Evolutionary conservation across 179 eudicot species (phyloP).

Genomic region (Actinidia polygama): DNA sequence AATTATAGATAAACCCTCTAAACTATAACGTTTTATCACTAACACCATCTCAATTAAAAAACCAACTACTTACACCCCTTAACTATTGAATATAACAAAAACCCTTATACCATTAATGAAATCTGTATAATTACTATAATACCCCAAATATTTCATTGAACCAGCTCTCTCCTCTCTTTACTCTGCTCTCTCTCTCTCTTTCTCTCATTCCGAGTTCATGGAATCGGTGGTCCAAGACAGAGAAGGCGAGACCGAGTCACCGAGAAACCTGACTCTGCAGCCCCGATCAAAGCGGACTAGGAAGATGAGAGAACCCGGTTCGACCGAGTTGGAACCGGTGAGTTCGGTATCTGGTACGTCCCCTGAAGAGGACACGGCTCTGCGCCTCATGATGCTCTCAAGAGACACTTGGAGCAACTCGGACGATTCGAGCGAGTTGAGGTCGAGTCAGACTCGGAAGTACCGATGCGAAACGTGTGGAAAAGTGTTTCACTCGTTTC

Average conservation of each 20-base stretch:
- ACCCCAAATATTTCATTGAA: no score
- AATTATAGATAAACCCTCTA: no score
- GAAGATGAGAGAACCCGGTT: conserved; percentile 19
- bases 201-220: no score
- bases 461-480: conserved; percentile 38
- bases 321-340: conserved; percentile 24
- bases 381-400: conserved; percentile 48
- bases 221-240: conserved; percentile 37
- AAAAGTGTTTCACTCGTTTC: no score
- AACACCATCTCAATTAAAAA: no score
- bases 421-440: conserved; percentile 20
- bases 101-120: no score
- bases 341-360: conserved; percentile 36
- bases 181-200: no score
- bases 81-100: no score
- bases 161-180: no score
- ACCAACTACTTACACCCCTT: no score
- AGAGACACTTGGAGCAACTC: conserved; percentile 39
- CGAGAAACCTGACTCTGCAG: conserved; percentile 33
- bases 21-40: no score
- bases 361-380: conserved; percentile 44
- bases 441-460: conserved; percentile 5
- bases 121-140: no score
- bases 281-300: conserved; percentile 21
- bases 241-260: conserved; percentile 43